Base-by-base conservation (phyloP, 2,329 filamentous ascomycete genomes). In the Curvularia hawaiiensis region DNA sequence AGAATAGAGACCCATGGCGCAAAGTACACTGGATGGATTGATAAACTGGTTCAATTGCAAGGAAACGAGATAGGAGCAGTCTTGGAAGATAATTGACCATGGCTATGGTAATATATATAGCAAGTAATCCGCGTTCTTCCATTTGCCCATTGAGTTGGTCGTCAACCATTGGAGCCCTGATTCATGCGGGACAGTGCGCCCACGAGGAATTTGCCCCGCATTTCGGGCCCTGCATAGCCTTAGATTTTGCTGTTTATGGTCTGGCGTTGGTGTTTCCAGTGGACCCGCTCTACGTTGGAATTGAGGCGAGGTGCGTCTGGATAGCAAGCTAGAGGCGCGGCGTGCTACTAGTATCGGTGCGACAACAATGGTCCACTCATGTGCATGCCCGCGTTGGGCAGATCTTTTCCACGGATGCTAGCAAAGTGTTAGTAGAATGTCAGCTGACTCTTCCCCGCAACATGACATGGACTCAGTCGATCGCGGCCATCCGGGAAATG, bases 1-100 rank as follows among this genome's bases (percentile, higher is more conserved):
- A 30, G 66, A 70, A 50, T 75, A 72, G n/a, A 77, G 48, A 47
- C 62, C 64, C 68, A 71, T 71, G 20, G 26, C 54, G 31, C 38
- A 33, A 38, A 9, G 2, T 24, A 12, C 22, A 28, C n/a, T 18
- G 22, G 16, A 28, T 12, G 12, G 22, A 8, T 20, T n/a, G 12
- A 4, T 20, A 10, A 24, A 11, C 18, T 44, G 18, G 18, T n/a
- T 28, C 20, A 18, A 18, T 22, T 22, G 38, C 26, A 16, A 31
- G 22, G 12, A 4, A n/a, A 26, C 7, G 11, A 14, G 38, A 41
- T 28, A 30, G 16, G 10, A 26, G 24, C 12, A 35, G 16, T 41
- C 24, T 24, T 41, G 16, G 31, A 28, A 39, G 9, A 33, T 14
- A 57, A 20, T n/a, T 7, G 8, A 11, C 10, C 18, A n/a, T 30